Percentiles rank a stretch among this genome's conserved stretches.
These are phyloP conservation scores for Linanthus parryae DNA, from an alignment of 148 eudicot species.

Conservation along the genomic window DNA sequence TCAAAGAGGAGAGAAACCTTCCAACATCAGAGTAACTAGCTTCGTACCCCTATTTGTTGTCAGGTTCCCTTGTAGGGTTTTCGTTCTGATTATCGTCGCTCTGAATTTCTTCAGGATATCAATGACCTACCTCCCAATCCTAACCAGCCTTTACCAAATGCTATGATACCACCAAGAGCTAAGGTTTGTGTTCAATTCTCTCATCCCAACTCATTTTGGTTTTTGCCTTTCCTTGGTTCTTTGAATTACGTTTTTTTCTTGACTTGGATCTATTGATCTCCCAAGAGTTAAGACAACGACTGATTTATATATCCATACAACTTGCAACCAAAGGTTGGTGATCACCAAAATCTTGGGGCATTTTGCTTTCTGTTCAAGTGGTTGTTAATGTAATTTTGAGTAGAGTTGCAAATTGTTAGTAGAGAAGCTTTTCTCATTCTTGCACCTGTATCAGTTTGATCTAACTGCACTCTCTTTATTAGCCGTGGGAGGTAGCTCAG, in stretches of 20 bases:
- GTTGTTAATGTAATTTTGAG: too few species aligned
- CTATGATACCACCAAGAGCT: constrained; percentile 60
- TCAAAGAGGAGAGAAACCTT: constrained; percentile 87
- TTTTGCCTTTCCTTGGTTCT: neutral
- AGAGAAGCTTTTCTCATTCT: neutral
- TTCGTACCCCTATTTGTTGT: neutral
- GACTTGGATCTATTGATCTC: too few species aligned
- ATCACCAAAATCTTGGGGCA: too few species aligned
- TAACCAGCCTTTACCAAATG: constrained; percentile 77
- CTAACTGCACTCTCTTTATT: constrained; percentile 4
- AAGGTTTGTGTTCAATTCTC: constrained; percentile 40
- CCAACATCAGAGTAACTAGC: constrained; percentile 71
- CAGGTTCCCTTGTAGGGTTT: neutral
- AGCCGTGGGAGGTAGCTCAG: constrained; percentile 85
- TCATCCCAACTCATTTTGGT: neutral
- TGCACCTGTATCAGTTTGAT: neutral
- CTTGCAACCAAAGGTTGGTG: too few species aligned
- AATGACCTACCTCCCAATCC: constrained; percentile 94
- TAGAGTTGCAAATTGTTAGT: neutral
- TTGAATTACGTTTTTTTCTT: neutral
- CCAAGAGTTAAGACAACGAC: too few species aligned
- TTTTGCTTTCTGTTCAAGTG: too few species aligned
- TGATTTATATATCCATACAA: too few species aligned
- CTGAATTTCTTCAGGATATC: constrained; percentile 69
- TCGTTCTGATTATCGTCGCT: constrained; percentile 9